These are phyloP conservation scores for Pseudogymnoascus sp. DNA, from an alignment of 2,329 filamentous ascomycete species.

Conservation along the genomic window DNA sequence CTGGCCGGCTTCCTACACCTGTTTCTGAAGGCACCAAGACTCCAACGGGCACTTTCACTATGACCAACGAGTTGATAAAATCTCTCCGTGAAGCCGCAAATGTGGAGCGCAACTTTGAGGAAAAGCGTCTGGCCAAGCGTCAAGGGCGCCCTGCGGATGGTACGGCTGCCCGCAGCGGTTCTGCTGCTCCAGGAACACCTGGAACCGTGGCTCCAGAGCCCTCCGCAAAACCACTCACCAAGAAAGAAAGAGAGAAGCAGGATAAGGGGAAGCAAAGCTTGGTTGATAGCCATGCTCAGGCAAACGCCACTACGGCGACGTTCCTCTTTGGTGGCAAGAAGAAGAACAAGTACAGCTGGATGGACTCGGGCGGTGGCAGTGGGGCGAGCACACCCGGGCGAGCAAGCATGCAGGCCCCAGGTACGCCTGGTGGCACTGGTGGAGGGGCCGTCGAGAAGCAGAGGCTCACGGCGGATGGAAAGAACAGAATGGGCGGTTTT, in stretches of 20 bases:
- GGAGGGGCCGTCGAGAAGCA: slow-evolving; percentile 30
- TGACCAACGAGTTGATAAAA: slow-evolving; percentile 35
- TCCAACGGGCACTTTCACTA: slow-evolving; percentile 33
- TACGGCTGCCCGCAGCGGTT: slow-evolving; percentile 37
- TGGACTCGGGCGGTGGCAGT: slow-evolving; percentile 51
- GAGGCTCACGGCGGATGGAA: slow-evolving; percentile 46
- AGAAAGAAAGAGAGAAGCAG: slow-evolving; percentile 77
- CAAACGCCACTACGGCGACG: slow-evolving; percentile 74
- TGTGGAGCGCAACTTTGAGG: slow-evolving; percentile 63
- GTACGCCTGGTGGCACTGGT: slow-evolving; percentile 29
- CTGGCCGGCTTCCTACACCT: slow-evolving; percentile 36
- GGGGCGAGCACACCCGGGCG: slow-evolving; percentile 42
- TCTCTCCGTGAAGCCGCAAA: slow-evolving; percentile 54
- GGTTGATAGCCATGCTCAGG: slow-evolving; percentile 68
- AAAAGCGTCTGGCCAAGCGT: slow-evolving; percentile 59
- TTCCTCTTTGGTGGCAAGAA: slow-evolving; percentile 62
- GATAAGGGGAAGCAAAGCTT: slow-evolving; percentile 67
- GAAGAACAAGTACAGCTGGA: slow-evolving; percentile 67
- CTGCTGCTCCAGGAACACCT: slow-evolving; percentile 49
- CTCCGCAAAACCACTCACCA: slow-evolving; percentile 64
- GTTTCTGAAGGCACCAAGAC: slow-evolving; percentile 41
- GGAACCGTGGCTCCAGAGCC: slow-evolving; percentile 53
- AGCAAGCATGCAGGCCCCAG: slow-evolving; percentile 27
- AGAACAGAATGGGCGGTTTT: slow-evolving; percentile 62
- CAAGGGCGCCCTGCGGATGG: slow-evolving; percentile 48